Evolutionary conservation across 306 rosid genomes (phyloP).

Genomic region (Vigna trinervia): DNA sequence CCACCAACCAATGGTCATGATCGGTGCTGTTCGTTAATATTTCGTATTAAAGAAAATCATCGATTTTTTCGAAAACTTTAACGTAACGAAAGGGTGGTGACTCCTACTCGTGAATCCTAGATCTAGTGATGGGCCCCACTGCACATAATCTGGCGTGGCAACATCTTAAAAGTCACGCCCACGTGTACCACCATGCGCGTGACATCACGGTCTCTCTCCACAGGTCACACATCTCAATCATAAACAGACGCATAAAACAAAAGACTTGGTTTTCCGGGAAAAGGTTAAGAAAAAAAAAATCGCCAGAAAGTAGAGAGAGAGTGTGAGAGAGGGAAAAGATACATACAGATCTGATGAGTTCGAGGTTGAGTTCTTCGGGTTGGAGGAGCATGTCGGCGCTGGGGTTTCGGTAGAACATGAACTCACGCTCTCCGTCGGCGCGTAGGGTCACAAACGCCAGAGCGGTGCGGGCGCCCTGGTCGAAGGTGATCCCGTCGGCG

Average conservation of each 20-base stretch:
- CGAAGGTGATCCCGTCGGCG: conserved; percentile 73
- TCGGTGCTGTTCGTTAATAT: neutral
- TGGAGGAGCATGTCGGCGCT: conserved; percentile 95
- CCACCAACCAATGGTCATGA: neutral
- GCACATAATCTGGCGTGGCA: conserved; percentile 30
- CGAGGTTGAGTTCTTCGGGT: conserved; percentile 84
- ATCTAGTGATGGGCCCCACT: conserved; percentile 53
- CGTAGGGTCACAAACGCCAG: conserved; percentile 93
- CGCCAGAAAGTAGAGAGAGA: conserved; percentile 21
- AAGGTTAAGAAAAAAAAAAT: neutral
- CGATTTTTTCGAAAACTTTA: neutral
- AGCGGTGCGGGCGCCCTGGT: conserved; percentile 88
- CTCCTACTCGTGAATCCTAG: conserved; percentile 25
- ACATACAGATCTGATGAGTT: conserved; percentile 89
- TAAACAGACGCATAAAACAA: neutral
- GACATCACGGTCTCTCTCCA: neutral
- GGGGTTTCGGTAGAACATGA: conserved; percentile 97
- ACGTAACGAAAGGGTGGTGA: neutral
- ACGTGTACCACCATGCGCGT: conserved; percentile 28
- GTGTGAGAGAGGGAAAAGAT: neutral
- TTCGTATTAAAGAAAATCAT: neutral
- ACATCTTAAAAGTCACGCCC: neutral
- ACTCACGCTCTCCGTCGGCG: conserved; percentile 97
- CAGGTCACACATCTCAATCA: neutral
- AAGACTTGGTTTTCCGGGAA: conserved; percentile 10